Base-by-base conservation (phyloP, 1,284 basidiomycete species). In the Exsudoporus floridanus region DNA sequence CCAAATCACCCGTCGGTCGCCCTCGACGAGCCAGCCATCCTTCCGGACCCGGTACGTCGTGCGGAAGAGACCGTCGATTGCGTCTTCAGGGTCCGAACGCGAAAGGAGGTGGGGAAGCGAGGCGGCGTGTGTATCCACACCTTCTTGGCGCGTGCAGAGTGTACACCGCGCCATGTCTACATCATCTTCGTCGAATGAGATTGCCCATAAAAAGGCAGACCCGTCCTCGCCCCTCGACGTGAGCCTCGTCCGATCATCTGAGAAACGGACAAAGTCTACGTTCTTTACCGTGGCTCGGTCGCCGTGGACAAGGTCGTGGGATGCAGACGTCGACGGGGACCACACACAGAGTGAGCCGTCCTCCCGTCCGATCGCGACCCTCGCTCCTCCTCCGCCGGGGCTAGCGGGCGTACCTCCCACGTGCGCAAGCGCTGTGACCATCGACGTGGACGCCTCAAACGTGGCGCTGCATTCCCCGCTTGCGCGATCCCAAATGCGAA, bases 1-100 rank as follows among this genome's bases (percentile, higher is more conserved):
- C 60, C 60, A 61, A 35, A 65, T n/a, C 7, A 61, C 40, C 14
- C 60, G 53, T 6, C 43, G 49, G 2, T 61, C 52, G 2, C 52
- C 58, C 0, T 56, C n/a, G 43, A 65, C 50, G 4, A 65, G 50
- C 62, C 60, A 65, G 2, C 62, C 62, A 3, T 63, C 62, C 44
- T 63, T 63, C 0, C 46, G 63, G 5, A 63, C 38, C n/a, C 55
- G 41, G 23, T 53, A 65, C 0, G 52, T 4, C 3, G 56, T 63
- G 8, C 45, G 52, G 1, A 52, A 30, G 18, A 37, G 36, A 8
- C 34, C 4, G 25, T 65, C 54, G 1, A 49, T 1, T 2, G 34
- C 18, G 7, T 63, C 60, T 13, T 46, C 58, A 0, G 63, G 54
- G 21, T 61, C 58, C 0, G 52, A 53, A 23, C 19, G 42, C 2